Evolutionary conservation across 345 rosid genomes (phyloP), one percentile per base, ranked within the genome.

Genomic region (Populus simonii): DNA sequence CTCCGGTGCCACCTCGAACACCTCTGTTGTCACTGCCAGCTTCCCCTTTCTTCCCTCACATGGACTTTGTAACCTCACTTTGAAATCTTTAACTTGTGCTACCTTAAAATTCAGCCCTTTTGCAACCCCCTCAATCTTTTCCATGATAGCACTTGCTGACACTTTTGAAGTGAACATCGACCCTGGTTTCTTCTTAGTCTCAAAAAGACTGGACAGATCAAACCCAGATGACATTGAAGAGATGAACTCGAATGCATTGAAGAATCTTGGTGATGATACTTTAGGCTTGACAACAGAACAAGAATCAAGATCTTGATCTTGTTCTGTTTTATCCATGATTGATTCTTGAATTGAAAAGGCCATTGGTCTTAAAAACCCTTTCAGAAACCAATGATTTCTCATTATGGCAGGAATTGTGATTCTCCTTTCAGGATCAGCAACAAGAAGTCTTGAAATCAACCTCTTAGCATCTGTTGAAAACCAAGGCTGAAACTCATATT

Each of bases 321-420:
- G 35, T 18, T 20, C 83, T 16, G 17, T 15, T 67, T 12, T 68
- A 1, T 68, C 74, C 27, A 16, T 20, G 7, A 45, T n/a, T 15
- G 31, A n/a, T 36, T 45, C 70, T 83, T 83, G 4, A 84, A 87
- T 0, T 80, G 85, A 4, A 35, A 82, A 81, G 35, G 72, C 17
- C 2, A 49, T 22, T 0, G 94, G 91, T 0, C 80, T 84, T 0
- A 88, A 76, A 66, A 91, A 86, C 1, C 90, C 92, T 47, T 86
- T 88, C 2, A 82, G 29, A 33, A 67, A 33, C 70, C 70, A 67
- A 0, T 29, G 70, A 67, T 18, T 33, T 67, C 41, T 31, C 70
- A 67, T 67, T 1, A 67, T 35, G 13, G 38, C 12, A 2, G 70
- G 70, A 33, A 67, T 33, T 35, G 70, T 36, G 41, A 67, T 29